Evolutionary conservation across 139 green algal genomes (phyloP).

Genomic region (Auxenochlorella pyrenoidosa): DNA sequence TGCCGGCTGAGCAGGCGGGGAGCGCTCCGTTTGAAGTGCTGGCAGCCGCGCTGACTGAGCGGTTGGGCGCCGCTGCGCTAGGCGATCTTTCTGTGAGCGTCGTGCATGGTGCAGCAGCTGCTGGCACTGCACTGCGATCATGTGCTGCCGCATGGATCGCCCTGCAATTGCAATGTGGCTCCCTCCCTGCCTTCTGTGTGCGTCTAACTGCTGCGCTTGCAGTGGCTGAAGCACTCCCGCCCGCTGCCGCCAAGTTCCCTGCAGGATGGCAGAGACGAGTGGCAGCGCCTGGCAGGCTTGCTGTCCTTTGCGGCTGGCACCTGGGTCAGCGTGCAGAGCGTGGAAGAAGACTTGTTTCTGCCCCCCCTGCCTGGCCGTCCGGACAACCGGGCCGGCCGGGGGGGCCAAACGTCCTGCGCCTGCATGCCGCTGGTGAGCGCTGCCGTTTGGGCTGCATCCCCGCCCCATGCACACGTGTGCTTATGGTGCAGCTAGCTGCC

Average conservation of each 20-base stretch:
- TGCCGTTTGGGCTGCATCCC: neutral
- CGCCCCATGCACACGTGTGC: too few species aligned
- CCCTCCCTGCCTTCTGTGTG: too few species aligned
- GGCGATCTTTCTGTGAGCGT: neutral
- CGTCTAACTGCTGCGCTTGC: too few species aligned
- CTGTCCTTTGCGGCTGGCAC: neutral
- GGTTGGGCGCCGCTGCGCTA: neutral
- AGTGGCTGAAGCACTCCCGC: too few species aligned
- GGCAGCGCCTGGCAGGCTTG: neutral
- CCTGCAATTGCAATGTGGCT: too few species aligned
- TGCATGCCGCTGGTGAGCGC: neutral
- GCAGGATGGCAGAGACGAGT: conserved; percentile 4
- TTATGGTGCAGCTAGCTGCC: too few species aligned
- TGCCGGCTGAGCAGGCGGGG: neutral
- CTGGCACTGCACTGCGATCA: too few species aligned
- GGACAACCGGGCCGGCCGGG: neutral
- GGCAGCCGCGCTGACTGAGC: neutral
- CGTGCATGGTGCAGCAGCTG: neutral
- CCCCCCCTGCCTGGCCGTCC: neutral
- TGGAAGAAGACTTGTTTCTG: neutral
- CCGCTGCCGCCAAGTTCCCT: neutral
- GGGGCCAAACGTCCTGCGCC: neutral
- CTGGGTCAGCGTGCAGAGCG: neutral
- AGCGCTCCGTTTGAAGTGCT: neutral
- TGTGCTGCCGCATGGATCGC: too few species aligned